These are phyloP conservation scores for Candida awuae DNA, from an alignment of 805 yeast species.

Conservation along the genomic window DNA sequence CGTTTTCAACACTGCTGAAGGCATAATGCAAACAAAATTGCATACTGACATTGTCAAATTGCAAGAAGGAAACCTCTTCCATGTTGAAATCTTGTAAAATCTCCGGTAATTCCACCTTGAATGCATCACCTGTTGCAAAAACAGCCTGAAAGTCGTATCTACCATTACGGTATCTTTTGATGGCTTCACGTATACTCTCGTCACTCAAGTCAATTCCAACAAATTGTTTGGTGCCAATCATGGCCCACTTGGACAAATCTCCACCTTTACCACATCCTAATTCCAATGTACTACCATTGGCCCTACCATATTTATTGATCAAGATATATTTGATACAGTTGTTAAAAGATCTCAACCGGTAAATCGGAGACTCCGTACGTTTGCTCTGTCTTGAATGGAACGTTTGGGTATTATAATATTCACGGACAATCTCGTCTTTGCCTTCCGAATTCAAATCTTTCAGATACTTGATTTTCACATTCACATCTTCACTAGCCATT, in stretches of 20 bases:
- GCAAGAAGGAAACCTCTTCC: constrained; percentile 49
- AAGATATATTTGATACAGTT: constrained; percentile 85
- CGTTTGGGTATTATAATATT: constrained; percentile 82
- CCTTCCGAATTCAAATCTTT: constrained; percentile 31
- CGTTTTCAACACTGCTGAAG: constrained; percentile 76
- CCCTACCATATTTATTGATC: constrained; percentile 57
- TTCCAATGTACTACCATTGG: constrained; percentile 60
- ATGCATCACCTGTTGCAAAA: constrained; percentile 89
- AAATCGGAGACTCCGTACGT: constrained; percentile 74
- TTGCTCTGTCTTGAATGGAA: constrained; percentile 51
- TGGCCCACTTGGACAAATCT: constrained; percentile 83
- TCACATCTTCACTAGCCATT: constrained; percentile 16
- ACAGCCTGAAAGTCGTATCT: constrained; percentile 42
- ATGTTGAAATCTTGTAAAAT: constrained; percentile 56
- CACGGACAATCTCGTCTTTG: constrained; percentile 61
- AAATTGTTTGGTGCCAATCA: constrained; percentile 62
- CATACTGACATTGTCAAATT: constrained; percentile 81
- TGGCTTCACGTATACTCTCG: constrained; percentile 79
- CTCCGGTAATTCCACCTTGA: constrained; percentile 59
- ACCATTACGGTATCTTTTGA: constrained; percentile 56
- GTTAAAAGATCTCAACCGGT: constrained; percentile 80
- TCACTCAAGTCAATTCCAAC: constrained; percentile 92
- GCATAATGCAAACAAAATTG: constrained; percentile 96
- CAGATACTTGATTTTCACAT: constrained; percentile 18
- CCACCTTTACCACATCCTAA: constrained; percentile 99